phyloP scores from a whole-genome alignment of 2,329 filamentous ascomycete species.

The Lasiodiplodia gonubiensis region DNA sequence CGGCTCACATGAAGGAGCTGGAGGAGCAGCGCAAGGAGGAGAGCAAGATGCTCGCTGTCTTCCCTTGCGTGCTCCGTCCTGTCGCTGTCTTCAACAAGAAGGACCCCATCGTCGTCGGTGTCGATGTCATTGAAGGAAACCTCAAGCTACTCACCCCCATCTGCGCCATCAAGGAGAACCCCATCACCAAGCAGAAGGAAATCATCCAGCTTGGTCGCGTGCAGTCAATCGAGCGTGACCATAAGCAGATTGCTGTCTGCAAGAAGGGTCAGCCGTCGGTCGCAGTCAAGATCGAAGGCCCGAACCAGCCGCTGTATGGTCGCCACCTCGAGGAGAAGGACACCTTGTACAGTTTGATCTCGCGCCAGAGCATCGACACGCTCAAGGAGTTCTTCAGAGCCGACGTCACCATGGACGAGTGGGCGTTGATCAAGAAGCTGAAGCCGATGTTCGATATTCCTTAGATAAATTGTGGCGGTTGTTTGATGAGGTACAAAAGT shows the following conservation, averaged over 20 bases:
- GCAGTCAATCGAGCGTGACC: constrained; percentile 95
- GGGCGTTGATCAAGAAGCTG: constrained; percentile 91
- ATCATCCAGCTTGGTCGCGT: constrained; percentile 87
- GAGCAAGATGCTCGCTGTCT: constrained; percentile 92
- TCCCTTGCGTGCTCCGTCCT: constrained; percentile 88
- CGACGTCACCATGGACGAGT: constrained; percentile 91
- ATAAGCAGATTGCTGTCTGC: constrained; percentile 90
- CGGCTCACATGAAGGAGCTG: constrained; percentile 87
- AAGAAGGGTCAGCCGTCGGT: constrained; percentile 98
- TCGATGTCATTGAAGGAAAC: constrained; percentile 91
- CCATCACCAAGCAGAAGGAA: constrained; percentile 80
- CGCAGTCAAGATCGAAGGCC: constrained; percentile 94
- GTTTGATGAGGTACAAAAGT: background rate
- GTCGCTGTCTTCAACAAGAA: constrained; percentile 99
- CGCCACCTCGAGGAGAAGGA: constrained; percentile 94
- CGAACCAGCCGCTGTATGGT: constrained; percentile 91
- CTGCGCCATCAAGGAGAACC: constrained; percentile 81
- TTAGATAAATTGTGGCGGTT: constrained; percentile 42
- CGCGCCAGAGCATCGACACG: constrained; percentile 85
- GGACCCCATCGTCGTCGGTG: constrained; percentile 89
- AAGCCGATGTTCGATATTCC: constrained; percentile 92
- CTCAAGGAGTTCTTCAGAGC: constrained; percentile 94
- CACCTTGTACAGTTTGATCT: constrained; percentile 84
- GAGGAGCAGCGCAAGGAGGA: constrained; percentile 95
- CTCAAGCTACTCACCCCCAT: constrained; percentile 88